A percentile compares a stretch with the other conserved stretches of the same genome.
phyloP scores from a whole-genome alignment of 2,329 filamentous ascomycete species.

The Thielaviopsis populi region DNA sequence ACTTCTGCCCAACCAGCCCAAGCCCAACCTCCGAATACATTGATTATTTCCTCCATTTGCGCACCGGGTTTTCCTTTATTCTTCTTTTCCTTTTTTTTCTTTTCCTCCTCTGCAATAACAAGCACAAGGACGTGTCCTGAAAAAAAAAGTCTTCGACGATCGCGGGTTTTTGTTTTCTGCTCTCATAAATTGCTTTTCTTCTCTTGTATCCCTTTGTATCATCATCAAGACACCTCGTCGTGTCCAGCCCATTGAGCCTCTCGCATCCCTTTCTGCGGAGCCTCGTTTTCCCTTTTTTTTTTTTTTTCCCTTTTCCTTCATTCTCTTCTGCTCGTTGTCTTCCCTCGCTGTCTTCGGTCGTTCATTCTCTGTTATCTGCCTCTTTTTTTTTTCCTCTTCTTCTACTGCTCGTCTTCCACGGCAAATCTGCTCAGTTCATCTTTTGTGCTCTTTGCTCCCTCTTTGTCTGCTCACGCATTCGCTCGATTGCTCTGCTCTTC shows the following conservation, averaged over 20 bases:
- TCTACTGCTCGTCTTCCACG: background rate
- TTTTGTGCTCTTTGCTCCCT: background rate
- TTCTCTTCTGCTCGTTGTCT: conserved; percentile 1
- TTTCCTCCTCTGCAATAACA: conserved; percentile 2
- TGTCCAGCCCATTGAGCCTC: background rate
- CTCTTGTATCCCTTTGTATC: background rate
- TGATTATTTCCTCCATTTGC: background rate
- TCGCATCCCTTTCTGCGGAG: background rate
- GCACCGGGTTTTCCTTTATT: background rate
- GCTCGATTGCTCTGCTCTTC: background rate
- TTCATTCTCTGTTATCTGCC: background rate
- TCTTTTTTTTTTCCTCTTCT: background rate
- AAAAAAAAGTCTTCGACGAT: background rate
- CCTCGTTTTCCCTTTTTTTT: background rate
- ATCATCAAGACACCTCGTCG: background rate
- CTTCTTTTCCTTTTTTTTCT: background rate
- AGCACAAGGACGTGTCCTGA: background rate
- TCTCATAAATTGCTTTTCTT: background rate
- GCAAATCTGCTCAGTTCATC: background rate
- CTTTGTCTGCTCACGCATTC: background rate
- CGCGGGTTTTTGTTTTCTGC: background rate
- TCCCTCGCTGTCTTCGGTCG: background rate
- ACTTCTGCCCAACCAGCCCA: conserved; percentile 3
- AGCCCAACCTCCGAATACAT: background rate
- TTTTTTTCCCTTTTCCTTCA: background rate